Evolutionary conservation across 306 rosid species (phyloP).

Genomic region (Spatholobus suberectus): DNA sequence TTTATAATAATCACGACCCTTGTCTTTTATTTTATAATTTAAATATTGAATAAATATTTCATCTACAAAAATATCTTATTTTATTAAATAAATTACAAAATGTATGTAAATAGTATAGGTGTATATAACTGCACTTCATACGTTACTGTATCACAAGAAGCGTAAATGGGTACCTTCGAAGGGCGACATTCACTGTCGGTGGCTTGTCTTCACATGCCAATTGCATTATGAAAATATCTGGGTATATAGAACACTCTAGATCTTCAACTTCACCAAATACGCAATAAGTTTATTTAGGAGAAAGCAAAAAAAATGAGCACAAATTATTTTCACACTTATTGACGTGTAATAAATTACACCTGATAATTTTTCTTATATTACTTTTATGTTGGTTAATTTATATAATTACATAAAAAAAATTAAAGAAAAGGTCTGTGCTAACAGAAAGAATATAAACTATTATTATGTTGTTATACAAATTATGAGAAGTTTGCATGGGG

Average conservation of each 20-base stretch:
- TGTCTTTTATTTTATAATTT: no score
- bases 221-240: background rate
- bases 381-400: no score
- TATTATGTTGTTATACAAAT: no score
- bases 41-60: background rate
- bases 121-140: background rate
- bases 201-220: slow-evolving; percentile 41
- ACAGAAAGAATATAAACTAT: no score
- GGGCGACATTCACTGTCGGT: slow-evolving; percentile 35
- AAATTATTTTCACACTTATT: no score
- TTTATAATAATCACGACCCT: background rate
- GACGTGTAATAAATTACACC: no score
- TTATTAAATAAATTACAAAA: background rate
- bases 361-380: no score
- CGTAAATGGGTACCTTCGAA: background rate
- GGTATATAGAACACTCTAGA: background rate
- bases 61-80: background rate
- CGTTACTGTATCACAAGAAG: no score
- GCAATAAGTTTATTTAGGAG: background rate
- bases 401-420: no score
- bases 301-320: no score
- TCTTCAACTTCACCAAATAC: background rate
- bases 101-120: background rate
- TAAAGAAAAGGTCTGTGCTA: no score
- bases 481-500: no score